phyloP scores from a whole-genome alignment of 345 rosid genomes.

The Aquilaria sinensis region DNA sequence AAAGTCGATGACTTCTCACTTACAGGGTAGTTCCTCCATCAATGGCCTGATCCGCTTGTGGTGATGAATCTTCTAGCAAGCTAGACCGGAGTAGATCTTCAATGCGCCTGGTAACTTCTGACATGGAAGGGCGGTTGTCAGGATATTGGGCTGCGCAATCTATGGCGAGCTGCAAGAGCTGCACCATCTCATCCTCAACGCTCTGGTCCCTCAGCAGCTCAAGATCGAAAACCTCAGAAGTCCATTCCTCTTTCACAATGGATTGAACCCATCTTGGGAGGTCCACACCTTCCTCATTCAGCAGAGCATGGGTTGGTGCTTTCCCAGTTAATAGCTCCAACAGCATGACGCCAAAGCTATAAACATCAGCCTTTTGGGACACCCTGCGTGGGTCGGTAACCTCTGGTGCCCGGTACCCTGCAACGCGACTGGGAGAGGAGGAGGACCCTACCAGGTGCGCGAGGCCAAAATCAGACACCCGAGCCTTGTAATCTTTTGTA shows the following conservation, averaged over 20 bases:
- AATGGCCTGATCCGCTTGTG: conserved; percentile 24
- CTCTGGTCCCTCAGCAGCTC: conserved; percentile 81
- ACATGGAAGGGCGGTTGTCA: conserved; percentile 67
- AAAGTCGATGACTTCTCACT: conserved; percentile 6
- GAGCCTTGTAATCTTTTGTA: conserved; percentile 60
- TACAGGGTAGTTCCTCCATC: conserved; percentile 25
- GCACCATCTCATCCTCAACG: conserved; percentile 78
- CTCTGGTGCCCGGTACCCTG: conserved; percentile 94
- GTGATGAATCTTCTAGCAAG: conserved; percentile 14
- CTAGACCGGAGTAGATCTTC: conserved; percentile 40
- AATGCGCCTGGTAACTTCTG: conserved; percentile 51
- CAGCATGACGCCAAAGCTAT: conserved; percentile 87
- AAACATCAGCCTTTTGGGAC: conserved; percentile 93
- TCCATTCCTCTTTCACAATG: conserved; percentile 52
- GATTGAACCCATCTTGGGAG: conserved; percentile 97
- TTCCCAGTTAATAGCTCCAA: conserved; percentile 87
- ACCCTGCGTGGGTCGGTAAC: conserved; percentile 83
- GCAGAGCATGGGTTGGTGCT: conserved; percentile 70
- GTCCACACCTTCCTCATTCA: conserved; percentile 93
- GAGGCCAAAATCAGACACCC: conserved; percentile 87
- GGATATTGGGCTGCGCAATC: conserved; percentile 86
- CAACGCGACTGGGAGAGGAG: conserved; percentile 61
- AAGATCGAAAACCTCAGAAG: conserved; percentile 53
- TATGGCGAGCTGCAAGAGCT: conserved; percentile 77
- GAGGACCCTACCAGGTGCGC: conserved; percentile 73